Evolutionary conservation across 805 yeast species (phyloP).

Genomic region (Cyberlindnera samutprakarnensis): DNA sequence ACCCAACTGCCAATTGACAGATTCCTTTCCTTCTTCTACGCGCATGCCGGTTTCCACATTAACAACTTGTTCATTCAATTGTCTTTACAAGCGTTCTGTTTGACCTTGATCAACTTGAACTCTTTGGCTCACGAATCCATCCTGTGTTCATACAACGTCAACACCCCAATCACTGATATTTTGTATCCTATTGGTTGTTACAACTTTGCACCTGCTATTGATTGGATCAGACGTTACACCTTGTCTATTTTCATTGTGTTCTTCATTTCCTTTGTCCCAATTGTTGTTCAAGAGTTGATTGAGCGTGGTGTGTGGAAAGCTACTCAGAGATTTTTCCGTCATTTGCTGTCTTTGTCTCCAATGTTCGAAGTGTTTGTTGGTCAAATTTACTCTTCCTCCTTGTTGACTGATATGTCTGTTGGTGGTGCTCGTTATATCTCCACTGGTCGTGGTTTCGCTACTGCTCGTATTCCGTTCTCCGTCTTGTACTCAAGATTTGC

Average conservation of each 20-base stretch:
- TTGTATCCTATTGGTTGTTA: conserved; percentile 64
- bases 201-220: conserved; percentile 64
- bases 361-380: conserved; percentile 80
- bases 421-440: conserved; percentile 88
- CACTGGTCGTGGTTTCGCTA: conserved; percentile 83
- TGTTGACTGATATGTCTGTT: conserved; percentile 62
- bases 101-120: conserved; percentile 63
- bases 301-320: conserved; percentile 81
- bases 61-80: conserved; percentile 73
- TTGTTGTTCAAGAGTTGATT: conserved; percentile 70
- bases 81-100: conserved; percentile 64
- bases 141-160: conserved; percentile 58
- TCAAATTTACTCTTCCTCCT: conserved; percentile 67
- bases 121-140: conserved; percentile 68
- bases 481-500: conserved; percentile 73
- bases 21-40: conserved; percentile 76
- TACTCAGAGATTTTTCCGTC: conserved; percentile 59
- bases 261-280: conserved; percentile 73
- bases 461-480: conserved; percentile 70
- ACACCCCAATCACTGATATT: conserved; percentile 61
- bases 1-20: conserved; percentile 76
- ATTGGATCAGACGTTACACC: conserved; percentile 78
- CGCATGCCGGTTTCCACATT: conserved; percentile 83
- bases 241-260: conserved; percentile 76
- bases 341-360: conserved; percentile 65